Evolutionary conservation across 345 rosid species (phyloP), one percentile per base, ranked within the genome.

Genomic region (Durio zibethinus): DNA sequence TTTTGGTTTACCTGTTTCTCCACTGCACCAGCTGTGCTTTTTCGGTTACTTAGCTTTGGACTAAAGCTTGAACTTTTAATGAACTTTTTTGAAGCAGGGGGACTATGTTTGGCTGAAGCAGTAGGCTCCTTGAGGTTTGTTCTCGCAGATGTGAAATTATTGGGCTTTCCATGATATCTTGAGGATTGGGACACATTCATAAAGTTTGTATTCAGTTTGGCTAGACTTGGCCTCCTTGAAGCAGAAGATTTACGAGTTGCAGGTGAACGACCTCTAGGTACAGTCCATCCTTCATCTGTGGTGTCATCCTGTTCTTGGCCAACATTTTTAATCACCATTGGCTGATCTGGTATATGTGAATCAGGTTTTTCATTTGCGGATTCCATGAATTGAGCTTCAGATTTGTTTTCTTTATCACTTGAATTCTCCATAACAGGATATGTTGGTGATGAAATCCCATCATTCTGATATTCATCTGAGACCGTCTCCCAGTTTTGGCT

Each of bases 231-330:
- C 76, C 94, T 92, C 82, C 86, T 89, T 71, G 90, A 86, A 83
- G 86, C 80, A 74, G 89, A 84, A 76, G 86, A 81, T 81, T 90
- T 91, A 76, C 97, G 93, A 82, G 84, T 84, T 63, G 93, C 75
- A 62, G 87, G 96, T 76, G 90, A 84, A 53, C 98, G 98, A 27
- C 92, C 84, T 87, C 91, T 96, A 2, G 97, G 93, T 69, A 91
- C 94, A 80, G 99, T 98, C 99, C 99, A 96, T 79, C 99, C 99
- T 88, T 96, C 97, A 82, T 96, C 94, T 10, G 93, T 87, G 57
- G 77, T 85, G 54, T 92, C 93, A 60, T 88, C 91, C 48, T 78
- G 90, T 47, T 62, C 73, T 0, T 69, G 70, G 73, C 85, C 80
- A 59, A 86, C 89, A 66, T 33, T 77, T 64, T 75, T 82, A 56